Evolutionary conservation across 192 early-diverging fungal genomes (phyloP), one percentile per base, ranked within the genome.

Genomic region (Umbelopsis vinacea): DNA sequence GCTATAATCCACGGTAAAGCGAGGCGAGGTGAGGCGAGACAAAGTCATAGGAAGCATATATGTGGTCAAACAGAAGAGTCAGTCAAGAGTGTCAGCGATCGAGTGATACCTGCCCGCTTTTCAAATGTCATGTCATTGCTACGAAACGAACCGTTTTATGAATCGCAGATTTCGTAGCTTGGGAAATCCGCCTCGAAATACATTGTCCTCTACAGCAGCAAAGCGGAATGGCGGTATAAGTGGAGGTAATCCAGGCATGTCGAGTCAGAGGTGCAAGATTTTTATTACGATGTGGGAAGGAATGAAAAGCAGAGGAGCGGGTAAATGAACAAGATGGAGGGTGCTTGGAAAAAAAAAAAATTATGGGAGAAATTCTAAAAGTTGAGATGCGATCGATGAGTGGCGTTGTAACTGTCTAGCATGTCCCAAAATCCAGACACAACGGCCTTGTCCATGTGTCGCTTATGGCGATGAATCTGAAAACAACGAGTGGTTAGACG

Each of bases 161-260:
- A 97, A 99, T 48, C 90, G 88, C 35, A 91, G 84, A 80, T 97
- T 96, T 67, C 91, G 84, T 47, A 82, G 87, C 69, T 95, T 95
- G 3, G 96, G 96, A 78, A 95, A 97, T 3, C 90, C 91, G 12
- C 97, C 96, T 15, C 95, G 86, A 77, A 92, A 96, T 11, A 98
- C 78, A 73, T 90, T 86, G 33, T 91, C 85, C 72, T 98, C 94
- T 4, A 97, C 92, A 6, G 88, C 84, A 52, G 91, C 93, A 75
- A 92, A 98, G 24, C 95, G 86, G 75, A 93, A 94, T 38, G 96
- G 95, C 9, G 91, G 89, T 37, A 89, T 90, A 21, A 95, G 74
- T 12, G 84, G 84, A 3, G 84, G 85, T 55, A 85, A 46, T 22
- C 26, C 40, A 15, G 33, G 57, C 57, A 63, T 63, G 57, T 37